Evolutionary conservation across 1,284 basidiomycete genomes (phyloP).

Genomic region (Puccinia polysora): DNA sequence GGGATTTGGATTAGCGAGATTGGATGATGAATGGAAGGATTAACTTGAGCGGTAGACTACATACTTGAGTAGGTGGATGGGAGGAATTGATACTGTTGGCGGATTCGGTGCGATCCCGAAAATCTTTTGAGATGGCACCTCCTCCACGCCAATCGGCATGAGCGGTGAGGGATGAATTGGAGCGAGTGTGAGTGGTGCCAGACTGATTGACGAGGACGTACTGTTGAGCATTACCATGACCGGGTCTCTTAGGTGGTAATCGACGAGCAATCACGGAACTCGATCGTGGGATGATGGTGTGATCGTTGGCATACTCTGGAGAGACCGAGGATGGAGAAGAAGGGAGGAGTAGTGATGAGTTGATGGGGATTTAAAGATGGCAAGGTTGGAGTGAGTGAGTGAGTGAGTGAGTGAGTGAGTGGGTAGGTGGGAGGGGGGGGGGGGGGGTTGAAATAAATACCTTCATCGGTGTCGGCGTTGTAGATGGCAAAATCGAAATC

Average conservation of each 20-base stretch:
- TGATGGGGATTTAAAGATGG: constrained; percentile 1
- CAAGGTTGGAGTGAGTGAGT: too few species aligned
- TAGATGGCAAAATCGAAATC: constrained; percentile 92
- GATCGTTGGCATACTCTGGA: constrained; percentile 86
- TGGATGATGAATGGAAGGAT: not conserved
- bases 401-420: not conserved
- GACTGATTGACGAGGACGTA: constrained; percentile 65
- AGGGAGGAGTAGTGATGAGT: not conserved
- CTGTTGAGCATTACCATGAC: constrained; percentile 85
- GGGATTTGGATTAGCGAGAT: not conserved
- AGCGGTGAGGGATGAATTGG: constrained; percentile 29
- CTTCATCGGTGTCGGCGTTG: constrained; percentile 73
- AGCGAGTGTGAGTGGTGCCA: constrained; percentile 26
- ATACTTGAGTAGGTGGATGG: not conserved
- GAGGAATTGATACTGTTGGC: not conserved
- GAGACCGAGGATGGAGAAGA: not conserved
- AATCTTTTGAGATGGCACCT: constrained; percentile 55
- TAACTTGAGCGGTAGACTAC: not conserved
- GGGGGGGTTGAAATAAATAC: constrained; percentile 55
- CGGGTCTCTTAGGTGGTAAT: constrained; percentile 73
- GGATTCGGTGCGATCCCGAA: constrained; percentile 46
- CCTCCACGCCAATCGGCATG: constrained; percentile 45
- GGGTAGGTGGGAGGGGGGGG: not conserved
- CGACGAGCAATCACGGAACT: constrained; percentile 90
- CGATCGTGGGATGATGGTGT: constrained; percentile 83